A percentile compares a stretch with the other conserved stretches of the same genome.
These are phyloP conservation scores for Solanum microdontum DNA, from an alignment of 257 asterid species.

Conservation along the genomic window DNA sequence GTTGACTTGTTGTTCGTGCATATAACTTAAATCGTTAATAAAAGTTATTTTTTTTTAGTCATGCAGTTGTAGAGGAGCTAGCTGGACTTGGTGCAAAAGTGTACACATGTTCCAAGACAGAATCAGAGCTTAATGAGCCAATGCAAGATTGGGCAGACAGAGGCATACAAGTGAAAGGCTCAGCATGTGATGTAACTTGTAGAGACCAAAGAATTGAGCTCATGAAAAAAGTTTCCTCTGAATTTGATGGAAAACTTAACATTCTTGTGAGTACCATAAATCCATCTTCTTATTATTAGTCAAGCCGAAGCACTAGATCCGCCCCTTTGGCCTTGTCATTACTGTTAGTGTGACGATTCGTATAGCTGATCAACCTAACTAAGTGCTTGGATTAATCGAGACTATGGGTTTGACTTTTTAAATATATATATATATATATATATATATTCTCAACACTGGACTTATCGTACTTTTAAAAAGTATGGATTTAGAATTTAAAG, in stretches of 20 bases:
- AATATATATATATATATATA: too few species aligned
- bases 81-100: slow-evolving; percentile 53
- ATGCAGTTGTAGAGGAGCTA: slow-evolving; percentile 62
- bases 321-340: background rate
- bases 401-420: background rate
- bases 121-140: slow-evolving; percentile 23
- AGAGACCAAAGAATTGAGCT: slow-evolving; percentile 31
- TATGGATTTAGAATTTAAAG: background rate
- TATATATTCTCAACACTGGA: background rate
- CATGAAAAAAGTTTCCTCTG: slow-evolving; percentile 28
- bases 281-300: background rate
- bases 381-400: background rate
- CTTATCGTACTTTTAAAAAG: background rate
- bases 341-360: background rate
- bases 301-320: background rate
- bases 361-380: background rate
- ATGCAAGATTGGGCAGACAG: slow-evolving; percentile 47
- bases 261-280: slow-evolving; percentile 28
- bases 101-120: slow-evolving; percentile 53
- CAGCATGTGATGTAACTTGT: slow-evolving; percentile 37
- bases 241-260: slow-evolving; percentile 52
- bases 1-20: background rate
- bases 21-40: background rate
- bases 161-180: slow-evolving; percentile 49
- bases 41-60: slow-evolving; percentile 1